These are phyloP conservation scores for Orobanche coerulescens DNA, from an alignment of 257 asterid species.

Conservation along the genomic window DNA sequence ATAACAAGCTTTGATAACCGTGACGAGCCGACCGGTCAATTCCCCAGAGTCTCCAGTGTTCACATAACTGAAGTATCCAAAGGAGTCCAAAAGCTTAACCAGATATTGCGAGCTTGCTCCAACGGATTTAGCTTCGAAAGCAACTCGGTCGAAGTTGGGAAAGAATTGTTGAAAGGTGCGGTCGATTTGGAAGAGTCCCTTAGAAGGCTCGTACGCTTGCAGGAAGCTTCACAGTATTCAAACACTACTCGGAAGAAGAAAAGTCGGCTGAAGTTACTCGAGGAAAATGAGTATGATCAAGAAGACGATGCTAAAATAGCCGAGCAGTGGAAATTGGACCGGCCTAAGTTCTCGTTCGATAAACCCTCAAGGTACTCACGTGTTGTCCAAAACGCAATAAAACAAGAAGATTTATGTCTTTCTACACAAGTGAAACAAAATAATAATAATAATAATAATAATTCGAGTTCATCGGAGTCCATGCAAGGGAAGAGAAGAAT, in stretches of 20 bases:
- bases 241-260: constrained; percentile 34
- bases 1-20: constrained; percentile 27
- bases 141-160: constrained; percentile 65
- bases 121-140: constrained; percentile 51
- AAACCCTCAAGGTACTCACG: constrained; percentile 31
- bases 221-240: constrained; percentile 45
- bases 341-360: constrained; percentile 82
- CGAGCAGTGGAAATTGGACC: constrained; percentile 48
- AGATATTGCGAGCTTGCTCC: constrained; percentile 54
- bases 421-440: constrained; percentile 25
- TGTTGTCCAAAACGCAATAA: no score
- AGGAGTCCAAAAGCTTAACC: constrained; percentile 73
- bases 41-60: constrained; percentile 43
- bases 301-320: constrained; percentile 27
- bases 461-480: constrained; percentile 27
- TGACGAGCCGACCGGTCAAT: constrained; percentile 21
- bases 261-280: constrained; percentile 50
- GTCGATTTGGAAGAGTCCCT: constrained; percentile 75
- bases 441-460: constrained; percentile 23
- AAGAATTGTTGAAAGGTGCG: constrained; percentile 73
- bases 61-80: constrained; percentile 66
- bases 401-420: constrained; percentile 31
- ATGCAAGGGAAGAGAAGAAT: constrained; percentile 54
- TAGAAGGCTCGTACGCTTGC: constrained; percentile 61
- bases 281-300: constrained; percentile 57